These are phyloP conservation scores for Phytophthora citrophthora DNA, from an alignment of 352 stramenopile genomes.

Conservation along the genomic window DNA sequence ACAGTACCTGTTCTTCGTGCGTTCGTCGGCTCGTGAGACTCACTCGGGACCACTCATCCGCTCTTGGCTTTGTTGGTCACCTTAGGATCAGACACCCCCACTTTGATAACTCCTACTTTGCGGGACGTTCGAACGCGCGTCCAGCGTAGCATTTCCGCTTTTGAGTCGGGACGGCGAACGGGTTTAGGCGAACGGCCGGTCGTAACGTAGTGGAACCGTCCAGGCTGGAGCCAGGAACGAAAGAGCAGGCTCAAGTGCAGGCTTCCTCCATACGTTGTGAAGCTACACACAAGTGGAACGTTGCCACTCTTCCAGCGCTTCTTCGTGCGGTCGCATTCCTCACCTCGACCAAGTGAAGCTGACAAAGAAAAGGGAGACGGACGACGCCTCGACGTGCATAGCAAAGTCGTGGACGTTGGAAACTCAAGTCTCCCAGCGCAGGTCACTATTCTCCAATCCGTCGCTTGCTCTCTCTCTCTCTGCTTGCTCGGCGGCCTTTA, in stretches of 20 bases:
- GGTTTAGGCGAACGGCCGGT: conserved; percentile 1
- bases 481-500: conserved; percentile 20
- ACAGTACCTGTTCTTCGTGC: conserved; percentile 15
- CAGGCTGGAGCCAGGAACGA: conserved; percentile 3
- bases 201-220: not conserved
- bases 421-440: conserved; percentile 11
- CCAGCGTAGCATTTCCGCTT: conserved; percentile 18
- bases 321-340: conserved; percentile 12
- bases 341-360: conserved; percentile 3
- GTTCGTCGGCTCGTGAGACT: conserved; percentile 3
- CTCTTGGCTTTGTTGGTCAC: conserved; percentile 19
- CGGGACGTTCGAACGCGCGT: conserved; percentile 8
- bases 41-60: conserved; percentile 23
- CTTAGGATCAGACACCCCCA: conserved; percentile 7
- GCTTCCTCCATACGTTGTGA: not conserved
- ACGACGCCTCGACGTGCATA: conserved; percentile 36
- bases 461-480: conserved; percentile 6
- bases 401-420: conserved; percentile 16
- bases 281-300: conserved; percentile 13
- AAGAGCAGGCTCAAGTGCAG: not conserved
- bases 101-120: not conserved
- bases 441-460: conserved; percentile 11
- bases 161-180: conserved; percentile 5
- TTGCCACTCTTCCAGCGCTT: not conserved
- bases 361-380: conserved; percentile 25